Base-by-base conservation (phyloP, 805 yeast species). In the Hanseniaspora lachancei region DNA sequence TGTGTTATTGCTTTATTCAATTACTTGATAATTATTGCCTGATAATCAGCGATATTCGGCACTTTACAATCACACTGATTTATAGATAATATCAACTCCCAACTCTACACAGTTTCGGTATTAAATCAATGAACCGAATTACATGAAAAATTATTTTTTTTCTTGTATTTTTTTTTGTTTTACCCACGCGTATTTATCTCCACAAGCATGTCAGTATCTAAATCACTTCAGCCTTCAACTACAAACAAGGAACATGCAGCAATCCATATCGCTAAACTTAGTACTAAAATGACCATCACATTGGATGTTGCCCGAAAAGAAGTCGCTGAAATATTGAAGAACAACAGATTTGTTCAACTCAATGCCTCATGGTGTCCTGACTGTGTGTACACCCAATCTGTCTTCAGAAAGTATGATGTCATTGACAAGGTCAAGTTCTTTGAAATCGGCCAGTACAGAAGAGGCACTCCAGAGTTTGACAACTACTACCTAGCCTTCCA, bases 341-440 rank as follows among this genome's bases (percentile, higher is more conserved):
- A 39, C 27, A 69, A 81, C 67, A 71, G 71, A 49, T 78, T 67
- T 60, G 72, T 84, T 58, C 77, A 81, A 75, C 64, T 84, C 13
- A 78, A 85, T 42, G 84, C 84, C 61, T 74, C 82, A 20, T 84
- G 89, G 89, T 84, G 93, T 66, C 86, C 87, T 3, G 89, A 84
- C 62, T 84, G 89, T 62, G 79, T 77, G 50, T 84, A 82, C 64
- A 78, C 84, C 3, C 73, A 77, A 58, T 68, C 69, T 29, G 67
- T 82, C 23, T 82, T 80, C 75, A 72, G 75, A 50, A 74, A 77
- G 54, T 77, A 73, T 62, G 72, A 74, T 9, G 80, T 82, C 9
- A 62, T 62, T 12, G 72, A 74, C 48, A 77, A 80, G 61, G 70
- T 81, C 15, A 67, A 71, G 53, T 62, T 78, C n/a, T 71, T 85